Evolutionary conservation across 192 early-diverging fungal species (phyloP), one percentile per base, ranked within the genome.

Genomic region (Coemansia sp.): DNA sequence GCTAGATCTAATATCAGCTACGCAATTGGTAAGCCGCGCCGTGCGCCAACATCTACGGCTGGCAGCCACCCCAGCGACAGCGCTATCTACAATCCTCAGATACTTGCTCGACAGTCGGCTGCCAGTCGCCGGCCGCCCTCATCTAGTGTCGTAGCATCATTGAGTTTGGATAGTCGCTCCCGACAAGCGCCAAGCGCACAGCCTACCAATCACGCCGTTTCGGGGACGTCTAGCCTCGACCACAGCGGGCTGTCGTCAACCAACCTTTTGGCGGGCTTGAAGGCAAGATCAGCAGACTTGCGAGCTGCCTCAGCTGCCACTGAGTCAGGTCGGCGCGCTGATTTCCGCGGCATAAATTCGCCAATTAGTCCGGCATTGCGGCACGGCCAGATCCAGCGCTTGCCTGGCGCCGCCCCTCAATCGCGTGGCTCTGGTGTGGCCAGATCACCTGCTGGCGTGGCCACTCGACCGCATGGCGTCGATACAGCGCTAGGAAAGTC

Each of bases 21-120:
- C n/a, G 73, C 69, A 2, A 60, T 81, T 25, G 66, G 73, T n/a
- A 64, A 31, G 29, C 42, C 78, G n/a, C 49, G 60, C 25, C 58
- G 62, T 7, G 35, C 56, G 57, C n/a, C 39, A 38, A 25, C 61
- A 27, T 22, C 29, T 9, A 25, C 3, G 19, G 11, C 40, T 42
- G 25, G 56, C 32, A 22, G 37, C 42, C 25, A 35, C 7, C 11
- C 40, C 22, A 25, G 15, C 7, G 41, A 43, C 29, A 59, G 42
- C 20, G 32, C 35, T 6, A 53, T 67, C 14, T 67, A 67, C 42
- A 54, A 67, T 25, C 65, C 65, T 3, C 14, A 41, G 4, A 45
- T 59, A 40, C 54, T 57, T 15, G 17, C 63, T 17, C 71, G 65
- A 4, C 41, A 51, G 38, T 35, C 71, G 19, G 64, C 37, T 15